phyloP scores from a whole-genome alignment of 768 basidiomycete genomes.

The Pisolithus marmoratus region DNA sequence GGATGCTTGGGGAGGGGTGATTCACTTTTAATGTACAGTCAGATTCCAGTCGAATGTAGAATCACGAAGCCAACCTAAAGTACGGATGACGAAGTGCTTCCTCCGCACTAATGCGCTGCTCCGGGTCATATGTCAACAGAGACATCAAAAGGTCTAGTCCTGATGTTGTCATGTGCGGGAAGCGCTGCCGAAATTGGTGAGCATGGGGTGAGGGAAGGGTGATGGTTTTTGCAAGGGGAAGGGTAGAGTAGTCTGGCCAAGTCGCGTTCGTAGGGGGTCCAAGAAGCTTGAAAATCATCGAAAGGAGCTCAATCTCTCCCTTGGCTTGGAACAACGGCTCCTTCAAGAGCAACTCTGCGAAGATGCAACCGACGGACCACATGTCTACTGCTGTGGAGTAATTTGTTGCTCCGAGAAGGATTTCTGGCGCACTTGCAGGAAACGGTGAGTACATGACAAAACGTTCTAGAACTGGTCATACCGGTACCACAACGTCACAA shows the following conservation, averaged over 20 bases:
- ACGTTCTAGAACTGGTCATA: conserved; percentile 32
- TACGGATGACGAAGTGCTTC: conserved; percentile 90
- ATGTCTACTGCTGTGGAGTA: conserved; percentile 96
- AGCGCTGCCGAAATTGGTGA: conserved; percentile 76
- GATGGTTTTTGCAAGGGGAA: conserved; percentile 80
- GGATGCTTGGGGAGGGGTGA: conserved; percentile 94
- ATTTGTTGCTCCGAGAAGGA: conserved; percentile 85
- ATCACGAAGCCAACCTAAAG: conserved; percentile 54
- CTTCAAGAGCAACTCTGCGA: conserved; percentile 90
- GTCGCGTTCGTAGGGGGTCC: conserved; percentile 83
- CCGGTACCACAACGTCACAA: conserved; percentile 99
- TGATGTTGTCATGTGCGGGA: conserved; percentile 75
- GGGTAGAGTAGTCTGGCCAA: conserved; percentile 79
- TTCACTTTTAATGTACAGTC: conserved; percentile 48
- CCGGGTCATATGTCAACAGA: conserved; percentile 86
- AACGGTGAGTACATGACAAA: conserved; percentile 9
- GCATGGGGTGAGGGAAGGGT: conserved; percentile 70
- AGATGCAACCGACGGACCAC: conserved; percentile 99
- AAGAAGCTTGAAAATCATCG: conserved; percentile 91
- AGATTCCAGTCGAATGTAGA: neutral
- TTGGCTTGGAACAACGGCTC: conserved; percentile 98
- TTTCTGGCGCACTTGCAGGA: conserved; percentile 78
- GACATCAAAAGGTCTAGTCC: conserved; percentile 82
- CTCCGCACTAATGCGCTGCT: conserved; percentile 78
- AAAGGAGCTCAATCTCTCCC: conserved; percentile 86